Percentiles rank a stretch among this genome's conserved stretches.
Evolutionary conservation across 2,329 filamentous ascomycete species (phyloP).

Genomic region (Phyllosticta citrichinensis): DNA sequence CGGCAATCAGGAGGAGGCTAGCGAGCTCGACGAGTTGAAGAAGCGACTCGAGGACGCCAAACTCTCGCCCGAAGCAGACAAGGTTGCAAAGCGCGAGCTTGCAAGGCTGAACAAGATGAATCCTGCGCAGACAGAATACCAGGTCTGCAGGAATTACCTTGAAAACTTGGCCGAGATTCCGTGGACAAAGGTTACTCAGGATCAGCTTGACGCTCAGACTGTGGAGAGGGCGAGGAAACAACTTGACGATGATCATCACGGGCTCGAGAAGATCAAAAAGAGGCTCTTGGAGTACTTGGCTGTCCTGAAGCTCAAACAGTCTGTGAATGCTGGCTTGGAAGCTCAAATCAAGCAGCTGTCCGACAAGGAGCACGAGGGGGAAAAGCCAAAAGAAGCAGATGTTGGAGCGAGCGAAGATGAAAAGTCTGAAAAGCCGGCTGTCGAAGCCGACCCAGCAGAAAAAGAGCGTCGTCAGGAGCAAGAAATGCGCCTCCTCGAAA

Average conservation of each 20-base stretch:
- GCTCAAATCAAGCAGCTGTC: conserved; percentile 56
- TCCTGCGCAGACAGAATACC: conserved; percentile 90
- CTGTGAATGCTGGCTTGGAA: conserved; percentile 74
- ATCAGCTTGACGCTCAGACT: conserved; percentile 74
- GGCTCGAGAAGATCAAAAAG: conserved; percentile 95
- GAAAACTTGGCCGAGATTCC: conserved; percentile 92
- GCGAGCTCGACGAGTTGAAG: conserved; percentile 84
- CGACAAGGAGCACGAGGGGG: conserved; percentile 31
- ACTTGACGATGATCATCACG: conserved; percentile 92
- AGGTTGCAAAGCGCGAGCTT: conserved; percentile 83
- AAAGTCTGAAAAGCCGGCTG: conserved; percentile 11
- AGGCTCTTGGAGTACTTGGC: conserved; percentile 88
- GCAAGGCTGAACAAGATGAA: conserved; percentile 90
- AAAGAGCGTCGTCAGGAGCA: conserved; percentile 36
- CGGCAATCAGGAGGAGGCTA: conserved; percentile 62
- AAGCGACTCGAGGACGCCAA: conserved; percentile 75
- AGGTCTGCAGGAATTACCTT: conserved; percentile 84
- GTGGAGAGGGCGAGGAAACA: conserved; percentile 73
- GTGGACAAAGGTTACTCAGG: conserved; percentile 76
- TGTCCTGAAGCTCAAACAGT: conserved; percentile 90
- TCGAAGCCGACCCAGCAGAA: conserved; percentile 29
- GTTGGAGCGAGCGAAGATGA: conserved; percentile 8
- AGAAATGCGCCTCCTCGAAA: conserved; percentile 66
- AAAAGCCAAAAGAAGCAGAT: conserved; percentile 44
- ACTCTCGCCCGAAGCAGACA: conserved; percentile 73